phyloP scores from a whole-genome alignment of 108 stramenopile species.

The Bacterosira constricta region DNA sequence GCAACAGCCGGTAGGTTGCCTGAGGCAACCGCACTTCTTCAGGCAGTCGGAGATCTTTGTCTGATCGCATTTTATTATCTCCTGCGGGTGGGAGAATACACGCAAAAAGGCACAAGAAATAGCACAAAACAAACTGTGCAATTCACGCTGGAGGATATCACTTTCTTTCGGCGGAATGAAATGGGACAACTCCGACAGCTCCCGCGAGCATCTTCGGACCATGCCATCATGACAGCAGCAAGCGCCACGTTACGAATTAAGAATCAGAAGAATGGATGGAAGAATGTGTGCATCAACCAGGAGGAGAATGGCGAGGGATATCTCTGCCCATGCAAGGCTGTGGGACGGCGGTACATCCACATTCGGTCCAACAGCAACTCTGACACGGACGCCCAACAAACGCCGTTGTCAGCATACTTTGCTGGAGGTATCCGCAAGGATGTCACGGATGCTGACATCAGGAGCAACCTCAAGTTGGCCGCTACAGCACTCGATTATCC shows the following conservation, averaged over 20 bases:
- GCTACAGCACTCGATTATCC: background rate
- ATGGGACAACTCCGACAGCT: background rate
- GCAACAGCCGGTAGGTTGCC: background rate
- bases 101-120: background rate
- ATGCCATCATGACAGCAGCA: background rate
- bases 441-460: background rate
- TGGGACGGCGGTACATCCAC: background rate
- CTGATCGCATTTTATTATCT: constrained; percentile 6
- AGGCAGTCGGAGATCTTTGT: background rate
- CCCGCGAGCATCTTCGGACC: background rate
- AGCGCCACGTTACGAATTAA: too few relatives aligned
- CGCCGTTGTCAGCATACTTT: background rate
- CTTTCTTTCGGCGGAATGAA: background rate
- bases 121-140: constrained; percentile 1
- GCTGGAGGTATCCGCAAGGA: too few relatives aligned
- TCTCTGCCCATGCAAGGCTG: background rate
- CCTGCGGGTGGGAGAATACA: background rate
- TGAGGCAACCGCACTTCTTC: background rate
- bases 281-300: background rate
- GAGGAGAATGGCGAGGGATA: background rate
- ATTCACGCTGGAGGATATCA: background rate
- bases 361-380: background rate
- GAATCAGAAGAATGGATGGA: too few relatives aligned
- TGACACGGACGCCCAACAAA: background rate
- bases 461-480: background rate